Base-by-base conservation (phyloP, 2,329 filamentous ascomycete species). In the Diplodia mutila region DNA sequence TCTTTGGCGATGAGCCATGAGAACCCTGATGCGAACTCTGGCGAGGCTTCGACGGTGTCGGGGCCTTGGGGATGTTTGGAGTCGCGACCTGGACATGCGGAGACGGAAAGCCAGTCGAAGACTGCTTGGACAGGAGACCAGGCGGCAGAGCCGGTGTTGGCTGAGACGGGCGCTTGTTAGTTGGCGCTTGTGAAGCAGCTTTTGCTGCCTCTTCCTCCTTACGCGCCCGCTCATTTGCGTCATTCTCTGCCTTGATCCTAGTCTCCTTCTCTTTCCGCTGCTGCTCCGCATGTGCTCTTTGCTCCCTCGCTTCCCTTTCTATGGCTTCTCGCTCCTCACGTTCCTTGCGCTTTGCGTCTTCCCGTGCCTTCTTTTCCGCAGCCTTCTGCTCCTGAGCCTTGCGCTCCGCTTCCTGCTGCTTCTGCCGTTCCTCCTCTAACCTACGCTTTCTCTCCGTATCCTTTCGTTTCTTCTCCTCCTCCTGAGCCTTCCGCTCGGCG, bases 401-500 rank as follows among this genome's bases (percentile, higher is more conserved):
- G 68, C 92, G 90, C 77, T 98, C 94, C 68, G 87, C 85, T 77
- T 97, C 94, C 32, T 90, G 91, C 74, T 96, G 92, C 71, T 90
- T 89, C 73, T 97, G 93, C 71, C 92, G 89, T 77, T 96, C 93
- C 75, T 97, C 93, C 74, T 93, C 90, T 66, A 91, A 83, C 59
- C 91, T 89, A 70, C 89, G 90, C 76, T 90, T 87, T 75, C 91
- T 91, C 74, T 98, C 94, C 4, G 90, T 90, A 76, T 98, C 94
- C 78, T 93, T 97, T 67, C 89, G 87, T 68, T 90, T 83, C 63
- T 90, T 90, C 73, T 97, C 94, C 74, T 97, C 94, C 75, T 98
- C 95, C 71, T 93, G 92, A 32, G 91, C 91, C 78, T 92, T 96
- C 78, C 90, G 93, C 79, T 96, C 92, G 3, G 92, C 91, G 75